Base-by-base conservation (phyloP, 106 monocot species). In the Platanthera zijinensis region DNA sequence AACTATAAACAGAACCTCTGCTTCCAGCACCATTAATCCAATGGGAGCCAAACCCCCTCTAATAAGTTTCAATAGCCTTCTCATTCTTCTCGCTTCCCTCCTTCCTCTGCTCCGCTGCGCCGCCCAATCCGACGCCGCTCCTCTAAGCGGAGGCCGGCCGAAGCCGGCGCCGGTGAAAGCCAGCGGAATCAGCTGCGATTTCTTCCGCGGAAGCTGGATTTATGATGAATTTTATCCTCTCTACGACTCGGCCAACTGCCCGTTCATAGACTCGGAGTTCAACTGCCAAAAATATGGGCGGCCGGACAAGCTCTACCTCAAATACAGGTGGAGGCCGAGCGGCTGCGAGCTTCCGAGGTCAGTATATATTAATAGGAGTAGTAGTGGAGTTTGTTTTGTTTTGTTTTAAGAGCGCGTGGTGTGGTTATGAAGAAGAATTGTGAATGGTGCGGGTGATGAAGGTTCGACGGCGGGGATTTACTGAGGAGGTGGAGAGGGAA, bases 231-330 rank as follows among this genome's bases (percentile, higher is more conserved):
- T 90, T 3, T 89, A 90, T 71, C 93, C 93, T 18, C 78, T 89
- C 51, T 96, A 96, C 73, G 80, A 90, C 74, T 90, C 90, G 2
- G 61, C 85, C 12, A 62, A 28, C 52, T 93, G 93, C 81, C 90
- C 90, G 5, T 93, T 96, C 84, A 25, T 92, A 51, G 82, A 89
- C 1, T 87, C 87, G 11, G 88, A 93, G 84, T 96, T 96, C 74
- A 81, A 96, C 71, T 96, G 96, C 84, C 87, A 82, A 71, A 87
- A 84, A 73, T 93, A 87, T 54, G 96, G 96, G 77, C 81, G 96
- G 8, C 89, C 93, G 15, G 93, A 96, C 51, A 83, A 82, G 77
- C 74, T 78, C n/a, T 96, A 96, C 79, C 93, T 96, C 84, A 93
- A 96, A 78, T 91, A 89, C 80, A 82, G 84, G 21, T 96, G 96